These are phyloP conservation scores for Hypoxylon sp. DNA, from an alignment of 2,329 filamentous ascomycete genomes.

Conservation along the genomic window DNA sequence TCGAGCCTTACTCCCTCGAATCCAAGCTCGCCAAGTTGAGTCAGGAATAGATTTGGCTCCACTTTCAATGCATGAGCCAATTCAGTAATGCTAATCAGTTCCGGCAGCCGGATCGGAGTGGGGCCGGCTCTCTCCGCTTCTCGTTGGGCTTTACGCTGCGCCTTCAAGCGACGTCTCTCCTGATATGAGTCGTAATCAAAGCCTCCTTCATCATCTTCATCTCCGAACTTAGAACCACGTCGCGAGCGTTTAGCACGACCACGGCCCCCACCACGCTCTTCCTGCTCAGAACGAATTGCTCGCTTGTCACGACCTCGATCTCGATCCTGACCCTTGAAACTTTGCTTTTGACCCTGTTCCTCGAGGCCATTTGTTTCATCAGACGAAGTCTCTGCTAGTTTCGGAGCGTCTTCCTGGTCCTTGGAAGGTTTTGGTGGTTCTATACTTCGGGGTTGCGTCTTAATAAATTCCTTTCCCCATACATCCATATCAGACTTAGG, in stretches of 20 bases:
- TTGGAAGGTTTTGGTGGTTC: not conserved
- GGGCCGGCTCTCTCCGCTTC: constrained; percentile 59
- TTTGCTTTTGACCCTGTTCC: constrained; percentile 1
- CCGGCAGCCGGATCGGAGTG: constrained; percentile 81
- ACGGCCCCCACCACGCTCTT: constrained; percentile 19
- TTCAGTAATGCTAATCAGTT: constrained; percentile 91
- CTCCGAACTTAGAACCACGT: constrained; percentile 42
- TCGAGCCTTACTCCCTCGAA: constrained; percentile 88
- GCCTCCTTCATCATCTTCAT: constrained; percentile 51
- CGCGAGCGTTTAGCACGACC: constrained; percentile 38
- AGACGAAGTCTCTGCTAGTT: constrained; percentile 2
- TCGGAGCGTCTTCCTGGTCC: not conserved
- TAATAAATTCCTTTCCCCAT: constrained; percentile 43
- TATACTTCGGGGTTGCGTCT: not conserved
- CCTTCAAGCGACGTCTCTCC: constrained; percentile 59
- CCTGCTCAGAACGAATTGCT: constrained; percentile 20
- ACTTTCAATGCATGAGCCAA: constrained; percentile 83
- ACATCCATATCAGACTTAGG: constrained; percentile 8
- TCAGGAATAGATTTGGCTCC: constrained; percentile 78
- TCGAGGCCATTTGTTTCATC: not conserved
- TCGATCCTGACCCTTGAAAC: constrained; percentile 3
- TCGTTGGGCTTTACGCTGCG: constrained; percentile 59
- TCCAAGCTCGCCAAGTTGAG: constrained; percentile 85
- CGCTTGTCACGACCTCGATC: constrained; percentile 24
- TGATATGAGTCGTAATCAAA: constrained; percentile 58